These are phyloP conservation scores for Tillandsia fasciculata DNA, from an alignment of 176 grass and related monocot genomes.

Conservation along the genomic window DNA sequence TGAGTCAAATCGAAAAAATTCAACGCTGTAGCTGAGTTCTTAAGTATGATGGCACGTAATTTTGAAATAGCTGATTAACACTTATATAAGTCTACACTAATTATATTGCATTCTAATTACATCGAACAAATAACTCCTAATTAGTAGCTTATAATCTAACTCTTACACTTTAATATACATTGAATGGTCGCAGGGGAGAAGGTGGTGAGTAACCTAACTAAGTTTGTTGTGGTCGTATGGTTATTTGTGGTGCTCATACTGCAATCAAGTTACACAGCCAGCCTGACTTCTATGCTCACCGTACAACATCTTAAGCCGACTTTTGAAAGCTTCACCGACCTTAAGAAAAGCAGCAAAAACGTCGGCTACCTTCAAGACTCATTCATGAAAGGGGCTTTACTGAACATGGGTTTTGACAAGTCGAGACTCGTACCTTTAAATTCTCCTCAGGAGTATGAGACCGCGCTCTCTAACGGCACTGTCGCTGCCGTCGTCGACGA, in stretches of 20 bases:
- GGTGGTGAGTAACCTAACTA: conserved; percentile 45
- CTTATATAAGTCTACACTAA: too few species aligned
- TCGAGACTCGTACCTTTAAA: conserved; percentile 8
- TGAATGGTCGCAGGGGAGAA: conserved; percentile 33
- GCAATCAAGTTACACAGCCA: conserved; percentile 73
- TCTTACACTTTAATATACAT: neutral
- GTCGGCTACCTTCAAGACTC: conserved; percentile 61
- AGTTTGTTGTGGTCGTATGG: conserved; percentile 52
- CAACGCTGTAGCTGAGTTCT: too few species aligned
- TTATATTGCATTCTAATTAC: too few species aligned
- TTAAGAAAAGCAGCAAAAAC: conserved; percentile 3
- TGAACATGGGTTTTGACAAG: conserved; percentile 12
- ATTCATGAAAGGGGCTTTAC: conserved; percentile 28
- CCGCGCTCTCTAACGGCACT: conserved; percentile 24
- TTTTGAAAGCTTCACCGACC: conserved; percentile 20
- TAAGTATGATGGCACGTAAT: too few species aligned
- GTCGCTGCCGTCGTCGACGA: conserved; percentile 42
- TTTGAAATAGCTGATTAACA: too few species aligned
- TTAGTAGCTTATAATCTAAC: too few species aligned
- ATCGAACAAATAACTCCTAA: too few species aligned
- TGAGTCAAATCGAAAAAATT: too few species aligned
- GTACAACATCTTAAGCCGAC: conserved; percentile 42
- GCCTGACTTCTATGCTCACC: conserved; percentile 72
- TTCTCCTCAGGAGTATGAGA: conserved; percentile 25
- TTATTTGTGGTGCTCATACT: conserved; percentile 70